Evolutionary conservation across 2,329 filamentous ascomycete species (phyloP), one percentile per base, ranked within the genome.

Genomic region (Alternaria consortialis): DNA sequence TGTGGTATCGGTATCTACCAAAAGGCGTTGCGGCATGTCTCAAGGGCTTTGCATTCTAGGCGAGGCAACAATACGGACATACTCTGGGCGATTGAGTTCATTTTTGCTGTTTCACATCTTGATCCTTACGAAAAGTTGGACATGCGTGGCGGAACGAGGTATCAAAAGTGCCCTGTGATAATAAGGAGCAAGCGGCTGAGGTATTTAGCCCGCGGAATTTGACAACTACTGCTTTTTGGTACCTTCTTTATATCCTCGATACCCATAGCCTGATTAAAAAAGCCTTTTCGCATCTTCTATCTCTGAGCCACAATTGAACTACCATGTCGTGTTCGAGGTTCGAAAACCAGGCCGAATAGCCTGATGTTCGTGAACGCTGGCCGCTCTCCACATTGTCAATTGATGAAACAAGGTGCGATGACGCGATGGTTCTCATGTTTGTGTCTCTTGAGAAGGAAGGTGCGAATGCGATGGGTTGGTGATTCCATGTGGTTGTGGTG

Each of bases 1-100:
- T 2, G 7, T 2, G 29, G n/a, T 4, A 23, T 0, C 13, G 0
- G 1, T 48, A 0, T 6, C 20, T n/a, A 34, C 0, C 2, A 6
- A 48, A 34, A 25, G 12, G 17, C 46, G 17, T 15, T 34, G 12
- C 12, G 29, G 7, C 12, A 48, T 36, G 9, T 6, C 13, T 12
- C 5, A 23, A 36, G 46, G 5, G 5, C 6, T 48, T 4, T 25
- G 31, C 4, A 17, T 48, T 5, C 29, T 2, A 15, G 2, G 4
- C 2, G 2, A 34, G 29, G 29, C 29, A 1, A 32, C 17, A 1
- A 17, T 3, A 1, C 34, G 29, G 2, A 48, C 44, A 48, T 34
- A 4, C 23, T 12, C 23, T 9, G 44, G 5, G 2, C 31, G 46
- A 36, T 48, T 7, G 2, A 1, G 17, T 48, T 23, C n/a, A 20